Evolutionary conservation across 78 protist species (phyloP).

Genomic region (Dictyostelium firmibasis): DNA sequence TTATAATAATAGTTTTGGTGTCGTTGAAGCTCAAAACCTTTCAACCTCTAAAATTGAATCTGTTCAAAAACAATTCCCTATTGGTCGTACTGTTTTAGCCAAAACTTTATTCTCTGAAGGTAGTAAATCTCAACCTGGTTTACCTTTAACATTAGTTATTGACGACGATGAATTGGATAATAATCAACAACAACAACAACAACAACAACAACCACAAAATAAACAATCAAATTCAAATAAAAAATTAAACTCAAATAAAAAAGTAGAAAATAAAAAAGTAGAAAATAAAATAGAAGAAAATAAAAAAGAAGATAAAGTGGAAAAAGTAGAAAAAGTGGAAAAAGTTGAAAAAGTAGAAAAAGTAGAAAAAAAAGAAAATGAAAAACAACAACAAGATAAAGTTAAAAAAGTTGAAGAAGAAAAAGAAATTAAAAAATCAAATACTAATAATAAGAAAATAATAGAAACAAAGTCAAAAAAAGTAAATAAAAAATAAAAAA

Average conservation of each 20-base stretch:
- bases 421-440: background rate
- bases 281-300: background rate
- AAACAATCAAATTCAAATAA: background rate
- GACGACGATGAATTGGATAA: slow-evolving; percentile 8
- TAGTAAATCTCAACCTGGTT: background rate
- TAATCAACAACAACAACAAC: background rate
- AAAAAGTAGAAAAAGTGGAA: background rate
- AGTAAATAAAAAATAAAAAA: background rate
- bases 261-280: background rate
- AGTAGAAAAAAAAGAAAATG: background rate
- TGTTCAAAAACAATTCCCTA: slow-evolving; percentile 3
- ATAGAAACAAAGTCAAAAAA: background rate
- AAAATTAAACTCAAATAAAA: background rate
- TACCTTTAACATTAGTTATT: background rate
- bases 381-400: background rate
- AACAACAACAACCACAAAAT: background rate
- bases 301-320: background rate
- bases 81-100: slow-evolving; percentile 15
- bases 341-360: background rate
- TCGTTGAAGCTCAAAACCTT: slow-evolving; percentile 11
- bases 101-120: background rate
- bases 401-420: background rate
- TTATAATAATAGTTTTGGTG: slow-evolving; percentile 41
- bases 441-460: background rate
- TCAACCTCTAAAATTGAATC: background rate